phyloP scores from a whole-genome alignment of 2,329 filamentous ascomycete species.

The Claviceps fusiformis region DNA sequence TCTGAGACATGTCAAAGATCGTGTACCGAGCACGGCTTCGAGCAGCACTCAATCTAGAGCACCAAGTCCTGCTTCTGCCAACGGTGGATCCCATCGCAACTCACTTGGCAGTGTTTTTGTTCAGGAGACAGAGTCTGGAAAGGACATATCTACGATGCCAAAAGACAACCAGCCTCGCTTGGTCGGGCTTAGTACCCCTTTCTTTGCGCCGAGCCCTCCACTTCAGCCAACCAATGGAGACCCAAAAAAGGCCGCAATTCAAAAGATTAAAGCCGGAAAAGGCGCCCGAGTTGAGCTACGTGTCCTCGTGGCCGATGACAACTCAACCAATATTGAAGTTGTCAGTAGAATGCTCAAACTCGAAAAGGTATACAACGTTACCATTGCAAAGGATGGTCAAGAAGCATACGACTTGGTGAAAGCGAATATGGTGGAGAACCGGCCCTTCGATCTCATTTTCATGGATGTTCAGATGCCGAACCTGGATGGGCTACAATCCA shows the following conservation, averaged over 20 bases:
- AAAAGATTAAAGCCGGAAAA: conserved; percentile 41
- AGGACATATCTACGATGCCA: conserved; percentile 6
- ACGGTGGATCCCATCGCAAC: conserved; percentile 23
- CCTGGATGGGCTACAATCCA: conserved; percentile 77
- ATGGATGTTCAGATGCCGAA: conserved; percentile 98
- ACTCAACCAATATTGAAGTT: conserved; percentile 43
- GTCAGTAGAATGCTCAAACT: conserved; percentile 55
- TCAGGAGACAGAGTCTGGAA: conserved; percentile 6
- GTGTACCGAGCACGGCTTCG: conserved; percentile 38
- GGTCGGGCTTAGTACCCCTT: conserved; percentile 71
- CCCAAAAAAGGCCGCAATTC: conserved; percentile 51
- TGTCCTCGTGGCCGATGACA: conserved; percentile 71
- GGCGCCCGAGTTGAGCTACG: conserved; percentile 48
- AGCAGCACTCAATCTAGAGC: conserved; percentile 39
- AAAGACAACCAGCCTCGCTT: conserved; percentile 51
- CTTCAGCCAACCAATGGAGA: conserved; percentile 26
- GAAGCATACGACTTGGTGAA: conserved; percentile 82
- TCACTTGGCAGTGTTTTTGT: conserved; percentile 14
- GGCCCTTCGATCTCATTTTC: conserved; percentile 75
- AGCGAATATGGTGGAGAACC: conserved; percentile 59
- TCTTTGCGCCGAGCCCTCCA: conserved; percentile 44
- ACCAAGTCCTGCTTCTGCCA: conserved; percentile 29
- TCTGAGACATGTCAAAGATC: conserved; percentile 57
- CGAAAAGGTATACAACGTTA: conserved; percentile 74
- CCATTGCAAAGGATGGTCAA: conserved; percentile 73